Evolutionary conservation across 164 flowering plant species (phyloP).

Genomic region (Annona cherimola): DNA sequence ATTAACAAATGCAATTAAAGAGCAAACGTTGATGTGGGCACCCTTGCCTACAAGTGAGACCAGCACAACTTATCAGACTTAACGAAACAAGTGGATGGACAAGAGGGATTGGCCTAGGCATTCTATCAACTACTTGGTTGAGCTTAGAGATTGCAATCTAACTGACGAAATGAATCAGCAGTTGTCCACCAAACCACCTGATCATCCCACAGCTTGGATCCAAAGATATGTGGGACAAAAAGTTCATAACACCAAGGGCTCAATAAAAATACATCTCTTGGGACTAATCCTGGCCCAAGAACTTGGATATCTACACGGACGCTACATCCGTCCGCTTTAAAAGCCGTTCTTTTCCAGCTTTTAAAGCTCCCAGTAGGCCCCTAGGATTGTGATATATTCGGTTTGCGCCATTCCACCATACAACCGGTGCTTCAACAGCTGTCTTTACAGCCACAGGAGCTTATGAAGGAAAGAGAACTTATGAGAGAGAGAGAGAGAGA

Average conservation of each 20-base stretch:
- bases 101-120: neutral
- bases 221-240: neutral
- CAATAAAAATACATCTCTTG: neutral
- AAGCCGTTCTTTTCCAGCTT: neutral
- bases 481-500: neutral
- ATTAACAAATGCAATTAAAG: neutral
- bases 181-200: neutral
- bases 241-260: neutral
- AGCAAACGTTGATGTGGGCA: neutral
- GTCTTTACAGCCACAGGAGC: neutral
- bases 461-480: neutral
- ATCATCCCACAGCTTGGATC: neutral
- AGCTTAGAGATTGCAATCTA: neutral
- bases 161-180: neutral
- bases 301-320: no score
- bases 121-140: neutral
- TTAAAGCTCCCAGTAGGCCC: neutral
- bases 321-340: no score
- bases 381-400: neutral
- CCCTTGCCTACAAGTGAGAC: neutral
- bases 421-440: neutral
- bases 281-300: neutral
- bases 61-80: neutral
- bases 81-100: neutral
- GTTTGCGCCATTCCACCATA: neutral